Percentiles rank a stretch among this genome's conserved stretches.
phyloP scores from a whole-genome alignment of 768 basidiomycete genomes.

The Collybia sordida region DNA sequence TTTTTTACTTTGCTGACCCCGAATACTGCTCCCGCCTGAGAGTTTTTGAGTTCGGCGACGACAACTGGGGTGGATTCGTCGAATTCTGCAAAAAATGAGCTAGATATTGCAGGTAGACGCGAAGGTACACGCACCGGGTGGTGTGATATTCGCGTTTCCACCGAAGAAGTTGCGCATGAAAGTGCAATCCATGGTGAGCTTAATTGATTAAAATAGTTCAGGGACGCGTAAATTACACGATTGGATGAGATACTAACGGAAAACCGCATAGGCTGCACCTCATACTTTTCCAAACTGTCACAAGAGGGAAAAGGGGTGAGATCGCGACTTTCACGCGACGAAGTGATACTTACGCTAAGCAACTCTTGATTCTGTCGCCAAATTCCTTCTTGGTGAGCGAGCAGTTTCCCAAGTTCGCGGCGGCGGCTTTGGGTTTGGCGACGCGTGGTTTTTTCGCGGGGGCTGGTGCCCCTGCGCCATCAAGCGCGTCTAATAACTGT shows the following conservation, averaged over 20 bases:
- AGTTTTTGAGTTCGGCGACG: slow-evolving; percentile 5
- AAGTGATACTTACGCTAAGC: neutral
- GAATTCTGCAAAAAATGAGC: neutral
- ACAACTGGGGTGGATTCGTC: slow-evolving; percentile 1
- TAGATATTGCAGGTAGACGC: no score
- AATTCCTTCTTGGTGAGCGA: slow-evolving; percentile 9
- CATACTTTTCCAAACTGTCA: slow-evolving; percentile 2
- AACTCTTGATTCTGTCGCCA: slow-evolving; percentile 4
- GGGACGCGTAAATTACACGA: neutral
- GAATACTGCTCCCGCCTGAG: slow-evolving; percentile 4
- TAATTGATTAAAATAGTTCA: neutral
- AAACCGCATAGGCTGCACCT: slow-evolving; percentile 2
- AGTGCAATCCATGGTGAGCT: slow-evolving; percentile 1
- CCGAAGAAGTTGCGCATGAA: slow-evolving; percentile 7
- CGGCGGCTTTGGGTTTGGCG: neutral
- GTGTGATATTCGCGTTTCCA: slow-evolving; percentile 5
- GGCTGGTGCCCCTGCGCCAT: neutral
- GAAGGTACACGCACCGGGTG: neutral
- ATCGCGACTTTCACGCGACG: no score
- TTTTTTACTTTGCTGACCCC: slow-evolving; percentile 10
- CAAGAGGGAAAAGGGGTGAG: no score
- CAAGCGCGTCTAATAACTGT: no score
- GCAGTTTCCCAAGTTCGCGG: neutral
- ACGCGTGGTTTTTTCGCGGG: slow-evolving; percentile 8
- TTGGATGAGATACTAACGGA: neutral